These are phyloP conservation scores for Fusarium proliferatum DNA, from an alignment of 2,329 filamentous ascomycete genomes.

Conservation along the genomic window DNA sequence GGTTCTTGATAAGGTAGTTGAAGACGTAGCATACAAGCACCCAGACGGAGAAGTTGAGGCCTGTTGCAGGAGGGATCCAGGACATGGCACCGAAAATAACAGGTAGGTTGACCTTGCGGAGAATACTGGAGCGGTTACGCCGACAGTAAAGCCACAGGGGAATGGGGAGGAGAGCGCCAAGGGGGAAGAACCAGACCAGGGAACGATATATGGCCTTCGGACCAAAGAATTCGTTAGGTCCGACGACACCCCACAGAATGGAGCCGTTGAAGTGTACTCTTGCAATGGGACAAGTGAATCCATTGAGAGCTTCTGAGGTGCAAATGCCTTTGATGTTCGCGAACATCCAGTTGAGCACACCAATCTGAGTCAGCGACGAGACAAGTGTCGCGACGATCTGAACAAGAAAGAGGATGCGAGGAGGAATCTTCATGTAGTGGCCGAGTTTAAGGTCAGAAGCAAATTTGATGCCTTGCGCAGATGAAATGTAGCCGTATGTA, in stretches of 20 bases:
- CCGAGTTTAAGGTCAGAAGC: constrained; percentile 87
- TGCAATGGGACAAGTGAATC: constrained; percentile 88
- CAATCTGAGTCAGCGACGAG: constrained; percentile 83
- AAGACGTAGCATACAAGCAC: constrained; percentile 86
- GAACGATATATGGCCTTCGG: constrained; percentile 77
- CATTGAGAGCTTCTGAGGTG: constrained; percentile 82
- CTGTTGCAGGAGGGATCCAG: constrained; percentile 89
- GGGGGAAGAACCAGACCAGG: constrained; percentile 83
- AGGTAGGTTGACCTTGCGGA: constrained; percentile 83
- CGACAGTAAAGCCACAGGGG: constrained; percentile 78
- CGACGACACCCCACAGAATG: constrained; percentile 90
- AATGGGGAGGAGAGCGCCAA: constrained; percentile 80
- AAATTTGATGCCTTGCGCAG: constrained; percentile 89
- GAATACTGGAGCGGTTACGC: constrained; percentile 67
- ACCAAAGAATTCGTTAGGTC: constrained; percentile 85
- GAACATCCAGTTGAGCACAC: constrained; percentile 92
- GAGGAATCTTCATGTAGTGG: constrained; percentile 89
- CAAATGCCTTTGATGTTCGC: constrained; percentile 80
- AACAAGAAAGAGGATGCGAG: constrained; percentile 80
- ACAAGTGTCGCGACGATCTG: constrained; percentile 81
- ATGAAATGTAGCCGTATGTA: constrained; percentile 90
- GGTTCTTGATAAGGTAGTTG: constrained; percentile 78
- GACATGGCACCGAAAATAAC: constrained; percentile 84
- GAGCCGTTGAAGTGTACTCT: constrained; percentile 91
- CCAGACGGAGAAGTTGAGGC: constrained; percentile 91